Base-by-base conservation (phyloP, 192 early-diverging fungal genomes). In the Backusella circina region DNA sequence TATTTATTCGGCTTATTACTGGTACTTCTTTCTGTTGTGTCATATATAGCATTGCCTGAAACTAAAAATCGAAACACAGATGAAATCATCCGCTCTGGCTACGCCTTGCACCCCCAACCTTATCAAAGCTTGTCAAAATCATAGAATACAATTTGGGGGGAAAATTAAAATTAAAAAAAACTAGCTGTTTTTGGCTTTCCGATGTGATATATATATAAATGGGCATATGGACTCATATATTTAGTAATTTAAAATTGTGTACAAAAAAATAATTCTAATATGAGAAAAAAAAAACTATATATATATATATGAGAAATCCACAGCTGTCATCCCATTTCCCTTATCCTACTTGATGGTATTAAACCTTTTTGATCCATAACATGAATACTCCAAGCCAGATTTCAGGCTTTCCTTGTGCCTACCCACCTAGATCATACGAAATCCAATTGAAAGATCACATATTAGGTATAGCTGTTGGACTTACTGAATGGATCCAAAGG, bases 21-120 rank as follows among this genome's bases (percentile, higher is more conserved):
- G 3, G 33, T 38, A 9, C 33, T 85, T 0, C 85, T 87, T 38
- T 81, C 35, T 65, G 71, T 44, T 72, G 75, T 78, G 39, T 86
- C 75, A 26, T 89, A 79, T 73, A 75, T 81, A 50, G 75, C 89
- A 50, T 79, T 94, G 35, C 93, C 91, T 6, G 93, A 94, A 80
- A 91, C 91, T 3, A 90, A 87, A 70, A 90, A 89, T 31, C 89
- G 88, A 77, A 89, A 80, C 15, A 83, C 81, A 2, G 87, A 90
- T 54, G 84, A 89, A 38, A 83, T 90, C 6, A 70, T 83, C 21
- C 57, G 69, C 39, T 79, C 77, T 7, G 36, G 47, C 0, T 83
- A 76, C 38, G 41, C 75, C 16, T 7, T 47, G 4, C 5, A 7
- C n/a, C 16, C 18, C 6, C 5, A n/a, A 0, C 44, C 15, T 1